Percentiles rank a stretch among this genome's conserved stretches.
Evolutionary conservation across 192 early-diverging fungal species (phyloP).

Genomic region (Chytriomyces sp.): DNA sequence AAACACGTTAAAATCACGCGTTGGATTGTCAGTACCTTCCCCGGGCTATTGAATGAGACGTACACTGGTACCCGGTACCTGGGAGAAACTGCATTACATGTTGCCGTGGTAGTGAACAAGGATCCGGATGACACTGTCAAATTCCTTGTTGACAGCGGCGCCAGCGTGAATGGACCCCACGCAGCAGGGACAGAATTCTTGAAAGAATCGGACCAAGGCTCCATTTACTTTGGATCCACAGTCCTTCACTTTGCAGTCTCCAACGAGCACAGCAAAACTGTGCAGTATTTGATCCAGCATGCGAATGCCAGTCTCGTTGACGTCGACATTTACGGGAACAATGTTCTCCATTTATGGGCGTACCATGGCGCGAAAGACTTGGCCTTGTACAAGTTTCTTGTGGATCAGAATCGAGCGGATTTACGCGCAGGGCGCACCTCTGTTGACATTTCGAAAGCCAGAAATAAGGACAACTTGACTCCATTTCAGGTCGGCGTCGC

Average conservation of each 20-base stretch:
- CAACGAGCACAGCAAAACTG: constrained; percentile 1
- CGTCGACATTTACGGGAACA: constrained; percentile 36
- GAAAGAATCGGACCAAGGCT: constrained; percentile 15
- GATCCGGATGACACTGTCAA: constrained; percentile 12
- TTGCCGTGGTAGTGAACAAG: constrained; percentile 25
- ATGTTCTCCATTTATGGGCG: constrained; percentile 39
- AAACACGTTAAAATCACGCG: constrained; percentile 1
- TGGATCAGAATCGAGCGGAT: not conserved
- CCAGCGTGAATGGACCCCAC: constrained; percentile 22
- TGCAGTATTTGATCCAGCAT: constrained; percentile 25
- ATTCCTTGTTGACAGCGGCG: constrained; percentile 19
- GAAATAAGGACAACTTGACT: constrained; percentile 32
- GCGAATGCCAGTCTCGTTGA: not conserved
- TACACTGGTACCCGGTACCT: constrained; percentile 11
- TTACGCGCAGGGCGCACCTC: not conserved
- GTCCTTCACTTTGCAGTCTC: constrained; percentile 29
- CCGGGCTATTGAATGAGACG: constrained; percentile 21
- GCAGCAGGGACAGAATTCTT: constrained; percentile 27
- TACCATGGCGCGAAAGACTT: constrained; percentile 31
- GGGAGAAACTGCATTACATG: constrained; percentile 32
- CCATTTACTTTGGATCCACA: constrained; percentile 24
- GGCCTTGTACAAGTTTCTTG: constrained; percentile 2
- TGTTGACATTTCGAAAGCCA: constrained; percentile 26
- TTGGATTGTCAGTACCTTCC: constrained; percentile 29
- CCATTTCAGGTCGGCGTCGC: constrained; percentile 32